A percentile compares a stretch with the other conserved stretches of the same genome.
Conservation (phyloP, 108 stramenopile genomes). For the Fragilariopsis cylindrus region DNA sequence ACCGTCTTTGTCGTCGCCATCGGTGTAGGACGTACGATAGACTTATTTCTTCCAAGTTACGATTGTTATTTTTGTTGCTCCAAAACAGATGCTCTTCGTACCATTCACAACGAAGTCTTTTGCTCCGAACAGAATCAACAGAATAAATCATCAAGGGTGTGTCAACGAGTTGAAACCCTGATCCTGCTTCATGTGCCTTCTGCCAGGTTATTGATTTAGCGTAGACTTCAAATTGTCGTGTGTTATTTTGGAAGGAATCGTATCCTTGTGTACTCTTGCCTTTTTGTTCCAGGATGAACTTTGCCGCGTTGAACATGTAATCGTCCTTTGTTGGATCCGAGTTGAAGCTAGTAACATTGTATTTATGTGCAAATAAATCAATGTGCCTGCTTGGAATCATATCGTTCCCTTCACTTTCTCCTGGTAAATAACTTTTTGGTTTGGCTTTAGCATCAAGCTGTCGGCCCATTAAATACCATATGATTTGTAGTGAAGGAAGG, state of each 20-base stretch:
- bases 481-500: conserved; percentile 29
- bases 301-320: conserved; percentile 9
- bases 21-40: conserved; percentile 54
- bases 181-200: conserved; percentile 3
- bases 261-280: background rate
- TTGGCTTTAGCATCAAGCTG: conserved; percentile 32
- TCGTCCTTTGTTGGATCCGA: conserved; percentile 23
- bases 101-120: conserved; percentile 70
- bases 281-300: conserved; percentile 21
- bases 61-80: conserved; percentile 38
- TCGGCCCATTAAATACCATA: conserved; percentile 28
- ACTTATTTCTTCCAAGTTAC: conserved; percentile 61
- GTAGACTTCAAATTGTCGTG: conserved; percentile 54
- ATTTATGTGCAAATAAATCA: conserved; percentile 39
- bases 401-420: background rate
- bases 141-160: conserved; percentile 59
- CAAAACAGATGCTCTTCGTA: conserved; percentile 75
- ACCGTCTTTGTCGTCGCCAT: conserved; percentile 37
- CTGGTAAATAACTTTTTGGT: background rate
- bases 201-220: conserved; percentile 31
- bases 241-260: conserved; percentile 20
- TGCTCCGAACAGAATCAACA: conserved; percentile 49
- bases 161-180: conserved; percentile 35
- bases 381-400: conserved; percentile 40
- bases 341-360: conserved; percentile 8